phyloP scores from a whole-genome alignment of 495 filamentous ascomycete species.

The Xylaria castorea region DNA sequence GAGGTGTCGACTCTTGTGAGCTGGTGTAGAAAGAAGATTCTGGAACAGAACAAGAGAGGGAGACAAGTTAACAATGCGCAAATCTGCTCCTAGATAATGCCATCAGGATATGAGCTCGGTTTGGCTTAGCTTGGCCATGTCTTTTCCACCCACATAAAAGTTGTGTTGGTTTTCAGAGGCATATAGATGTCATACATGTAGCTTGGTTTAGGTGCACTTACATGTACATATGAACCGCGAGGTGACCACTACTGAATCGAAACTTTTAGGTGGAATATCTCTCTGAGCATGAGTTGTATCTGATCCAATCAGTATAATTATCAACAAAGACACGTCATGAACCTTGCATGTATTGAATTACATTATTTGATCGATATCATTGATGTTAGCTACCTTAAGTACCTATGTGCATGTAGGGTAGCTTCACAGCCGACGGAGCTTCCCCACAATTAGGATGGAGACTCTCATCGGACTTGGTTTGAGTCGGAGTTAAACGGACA shows the following conservation, averaged over 20 bases:
- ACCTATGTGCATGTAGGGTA: too few relatives aligned
- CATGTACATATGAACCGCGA: neutral
- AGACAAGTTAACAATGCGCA: neutral
- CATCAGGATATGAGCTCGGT: neutral
- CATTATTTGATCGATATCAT: neutral
- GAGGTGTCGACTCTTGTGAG: neutral
- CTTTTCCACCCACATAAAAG: neutral
- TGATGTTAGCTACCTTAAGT: too few relatives aligned
- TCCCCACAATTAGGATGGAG: too few relatives aligned
- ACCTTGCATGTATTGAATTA: neutral
- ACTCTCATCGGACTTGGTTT: too few relatives aligned
- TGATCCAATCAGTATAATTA: neutral
- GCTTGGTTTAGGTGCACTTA: neutral
- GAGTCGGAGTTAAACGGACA: neutral
- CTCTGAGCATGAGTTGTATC: neutral
- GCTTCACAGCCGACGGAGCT: neutral
- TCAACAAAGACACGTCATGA: neutral
- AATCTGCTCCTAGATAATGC: neutral
- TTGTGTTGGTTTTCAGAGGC: slow-evolving; percentile 16
- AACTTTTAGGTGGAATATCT: neutral
- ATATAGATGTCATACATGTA: slow-evolving; percentile 26
- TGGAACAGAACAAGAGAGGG: neutral
- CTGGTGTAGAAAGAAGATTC: neutral
- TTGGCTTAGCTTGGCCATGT: neutral
- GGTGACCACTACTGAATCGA: neutral